Conservation (phyloP, 768 basidiomycete genomes). For the Tricholoma terreum region DNA sequence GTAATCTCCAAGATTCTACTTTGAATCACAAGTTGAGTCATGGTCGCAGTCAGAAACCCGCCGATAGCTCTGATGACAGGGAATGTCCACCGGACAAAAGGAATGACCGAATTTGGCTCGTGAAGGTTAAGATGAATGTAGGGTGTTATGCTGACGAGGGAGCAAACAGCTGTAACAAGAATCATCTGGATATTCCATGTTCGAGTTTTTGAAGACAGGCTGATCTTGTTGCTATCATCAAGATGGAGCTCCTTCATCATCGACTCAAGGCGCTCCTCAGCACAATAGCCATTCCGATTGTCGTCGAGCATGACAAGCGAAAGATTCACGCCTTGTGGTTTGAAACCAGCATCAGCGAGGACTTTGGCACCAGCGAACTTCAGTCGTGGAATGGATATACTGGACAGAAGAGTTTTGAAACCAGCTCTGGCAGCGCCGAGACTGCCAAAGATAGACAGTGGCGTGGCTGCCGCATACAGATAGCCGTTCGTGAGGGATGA, state of each 20-base stretch:
- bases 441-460: slow-evolving; percentile 22
- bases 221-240: not conserved
- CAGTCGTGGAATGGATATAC: slow-evolving; percentile 4
- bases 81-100: slow-evolving; percentile 8
- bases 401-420: slow-evolving; percentile 12
- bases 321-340: slow-evolving; percentile 7
- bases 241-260: slow-evolving; percentile 8
- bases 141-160: slow-evolving; percentile 3
- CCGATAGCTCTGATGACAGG: slow-evolving; percentile 13
- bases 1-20: not conserved
- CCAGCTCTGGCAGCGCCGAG: slow-evolving; percentile 20
- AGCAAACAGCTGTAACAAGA: not conserved
- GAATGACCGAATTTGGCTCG: not conserved
- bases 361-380: slow-evolving; percentile 7
- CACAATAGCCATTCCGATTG: slow-evolving; percentile 1
- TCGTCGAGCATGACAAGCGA: slow-evolving; percentile 14
- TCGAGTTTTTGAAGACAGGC: too few species aligned
- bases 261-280: slow-evolving; percentile 5
- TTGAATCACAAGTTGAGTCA: slow-evolving; percentile 14
- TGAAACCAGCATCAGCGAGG: slow-evolving; percentile 11
- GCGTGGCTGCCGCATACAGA: slow-evolving; percentile 22
- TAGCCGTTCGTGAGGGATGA: slow-evolving; percentile 17
- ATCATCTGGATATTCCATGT: slow-evolving; percentile 11
- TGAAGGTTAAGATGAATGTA: slow-evolving; percentile 7
- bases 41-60: slow-evolving; percentile 8